Conservation (phyloP, 1,284 basidiomycete genomes). For the Tilletia caries region DNA sequence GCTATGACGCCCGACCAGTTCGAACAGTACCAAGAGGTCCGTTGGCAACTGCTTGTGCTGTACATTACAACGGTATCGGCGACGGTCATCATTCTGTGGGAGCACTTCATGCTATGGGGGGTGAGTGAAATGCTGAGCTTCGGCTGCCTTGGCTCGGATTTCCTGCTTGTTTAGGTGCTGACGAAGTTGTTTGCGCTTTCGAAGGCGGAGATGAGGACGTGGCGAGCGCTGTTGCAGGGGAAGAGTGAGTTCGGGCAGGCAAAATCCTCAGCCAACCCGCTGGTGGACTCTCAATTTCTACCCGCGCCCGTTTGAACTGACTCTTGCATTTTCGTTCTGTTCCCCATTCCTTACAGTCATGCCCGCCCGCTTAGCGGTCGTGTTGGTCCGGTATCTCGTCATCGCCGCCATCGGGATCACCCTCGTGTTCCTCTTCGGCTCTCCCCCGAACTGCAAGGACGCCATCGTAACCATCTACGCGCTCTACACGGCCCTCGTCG, state of each 20-base stretch:
- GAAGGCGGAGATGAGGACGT: conserved; percentile 8
- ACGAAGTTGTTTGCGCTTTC: not conserved
- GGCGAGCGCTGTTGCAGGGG: not conserved
- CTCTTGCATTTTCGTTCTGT: not conserved
- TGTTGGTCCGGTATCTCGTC: not conserved
- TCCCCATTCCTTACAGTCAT: not conserved
- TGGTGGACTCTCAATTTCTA: no score
- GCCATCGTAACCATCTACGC: not conserved
- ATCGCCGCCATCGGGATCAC: conserved; percentile 2
- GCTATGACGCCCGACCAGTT: not conserved
- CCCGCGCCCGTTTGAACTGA: no score
- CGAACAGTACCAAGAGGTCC: not conserved
- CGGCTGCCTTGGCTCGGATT: not conserved
- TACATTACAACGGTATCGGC: not conserved
- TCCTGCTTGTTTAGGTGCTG: no score
- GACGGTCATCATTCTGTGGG: conserved; percentile 11
- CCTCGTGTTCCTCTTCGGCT: not conserved
- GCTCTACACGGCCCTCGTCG: conserved; percentile 8
- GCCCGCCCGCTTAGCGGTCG: not conserved
- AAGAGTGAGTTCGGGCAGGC: not conserved
- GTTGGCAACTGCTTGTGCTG: not conserved
- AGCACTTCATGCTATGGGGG: not conserved
- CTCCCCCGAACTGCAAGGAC: not conserved
- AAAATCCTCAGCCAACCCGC: no score
- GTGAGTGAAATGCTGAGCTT: not conserved